Base-by-base conservation (phyloP, 2,329 filamentous ascomycete genomes). In the Rhynchosporium secalis region DNA sequence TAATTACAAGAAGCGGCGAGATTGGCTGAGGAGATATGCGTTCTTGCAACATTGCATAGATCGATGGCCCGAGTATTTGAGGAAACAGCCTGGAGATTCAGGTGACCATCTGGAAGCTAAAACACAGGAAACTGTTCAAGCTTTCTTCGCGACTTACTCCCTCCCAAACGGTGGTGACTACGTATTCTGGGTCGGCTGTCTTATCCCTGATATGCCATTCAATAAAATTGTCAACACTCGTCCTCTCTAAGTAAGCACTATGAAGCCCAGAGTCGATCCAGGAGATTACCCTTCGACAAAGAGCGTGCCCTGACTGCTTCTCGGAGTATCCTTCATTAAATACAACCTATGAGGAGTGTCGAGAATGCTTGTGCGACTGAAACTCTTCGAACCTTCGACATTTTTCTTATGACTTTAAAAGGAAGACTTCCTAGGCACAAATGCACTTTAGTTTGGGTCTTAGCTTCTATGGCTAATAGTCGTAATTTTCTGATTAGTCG, bases 181-280 rank as follows among this genome's bases (percentile, higher is more conserved):
- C 28, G 54, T 61, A n/a, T 67, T 65, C 26, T 69, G 65, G 67
- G 62, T 69, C 4, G 60, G 64, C 3, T 60, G 63, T 41, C 60
- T 69, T 12, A 66, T 67, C 12, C 66, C 66, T 6, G 46, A 51
- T 15, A 45, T 63, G 13, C 48, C 52, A 36, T 29, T 47, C 20
- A 43, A 63, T 4, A 43, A 48, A 33, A 54, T 65, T 4, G 8
- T 41, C 29, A 60, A 52, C 15, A 69, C 66, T 13, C 64, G 64
- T 6, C 69, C 69, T 4, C 58, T 70, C 1, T 69, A 70, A 28
- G 20, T 20, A 20, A 20, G 20, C 20, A 20, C 20, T 20, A 20
- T 20, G 20, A 20, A 20, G 20, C 20, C 20, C 20, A 20, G 20
- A 20, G 20, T 20, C 20, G 36, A 40, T 40, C 36, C 36, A 40